Base-by-base conservation (phyloP, 108 stramenopile species). In the Ochromonas danica region DNA sequence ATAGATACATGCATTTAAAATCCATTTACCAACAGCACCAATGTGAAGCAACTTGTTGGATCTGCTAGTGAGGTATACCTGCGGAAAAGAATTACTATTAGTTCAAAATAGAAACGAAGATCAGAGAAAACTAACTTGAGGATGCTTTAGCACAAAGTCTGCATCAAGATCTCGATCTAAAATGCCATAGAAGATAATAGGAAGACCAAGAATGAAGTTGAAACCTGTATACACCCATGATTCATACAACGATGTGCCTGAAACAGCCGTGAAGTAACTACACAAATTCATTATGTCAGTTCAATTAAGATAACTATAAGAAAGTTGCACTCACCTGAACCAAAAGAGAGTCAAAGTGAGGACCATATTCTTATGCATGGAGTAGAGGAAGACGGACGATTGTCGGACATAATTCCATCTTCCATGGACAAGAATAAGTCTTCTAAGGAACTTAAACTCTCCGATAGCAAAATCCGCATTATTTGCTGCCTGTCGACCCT, bases 401-500 rank as follows among this genome's bases (percentile, higher is more conserved):
- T 82, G 82, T 14, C 88, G 78, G 39, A 70, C 35, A 84, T 88
- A 88, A 81, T 74, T 81, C 79, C 78, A 82, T 33, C 88, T 80
- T n/a, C 88, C 88, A 78, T 88, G 86, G 25, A 86, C 40, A 25
- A 88, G 45, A 10, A 88, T 43, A 1, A 88, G 78, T 28, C 51
- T 74, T 60, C 57, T 62, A 25, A 88, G 61, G 80, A 87, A 88
- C 71, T 85, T 86, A 78, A 89, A 90, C 42, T 89, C 85, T 10
- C 87, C 87, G 51, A 88, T 85, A 31, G 57, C 62, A 74, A 84
- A 85, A 57, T 83, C 84, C 35, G 85, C 80, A 28, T 94, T 87
- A 79, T 95, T 97, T 39, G 94, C 94, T n/a, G 97, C 97, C 61
- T 98, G 97, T 71, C 91, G 92, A 2, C 97, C 97, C 84, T 98